Conservation (phyloP, 257 asterid genomes). For the Primulina huaijiensis region DNA sequence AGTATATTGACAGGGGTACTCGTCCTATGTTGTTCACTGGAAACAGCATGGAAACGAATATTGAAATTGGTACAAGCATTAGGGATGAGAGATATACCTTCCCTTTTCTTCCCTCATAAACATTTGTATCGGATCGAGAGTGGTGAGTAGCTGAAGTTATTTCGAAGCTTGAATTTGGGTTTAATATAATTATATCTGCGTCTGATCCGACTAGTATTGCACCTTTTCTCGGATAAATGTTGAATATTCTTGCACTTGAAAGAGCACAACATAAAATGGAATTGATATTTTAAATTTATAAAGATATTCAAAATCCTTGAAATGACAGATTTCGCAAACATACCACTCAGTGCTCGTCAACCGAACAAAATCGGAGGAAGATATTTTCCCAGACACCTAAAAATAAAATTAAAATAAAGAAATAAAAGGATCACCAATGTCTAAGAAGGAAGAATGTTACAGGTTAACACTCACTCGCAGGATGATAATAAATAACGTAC, state of each 20-base stretch:
- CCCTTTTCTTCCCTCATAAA: constrained; percentile 81
- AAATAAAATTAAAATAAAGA: constrained; percentile 20
- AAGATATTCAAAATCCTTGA: not conserved
- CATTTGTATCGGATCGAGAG: constrained; percentile 81
- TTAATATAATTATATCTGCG: constrained; percentile 85
- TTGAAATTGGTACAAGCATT: not conserved
- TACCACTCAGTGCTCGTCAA: constrained; percentile 94
- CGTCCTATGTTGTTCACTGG: not conserved
- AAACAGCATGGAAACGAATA: not conserved
- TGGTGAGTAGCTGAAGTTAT: constrained; percentile 79
- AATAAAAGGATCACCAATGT: not conserved
- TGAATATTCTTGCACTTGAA: constrained; percentile 86
- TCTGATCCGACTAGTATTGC: constrained; percentile 90
- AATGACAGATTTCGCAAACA: constrained; percentile 6
- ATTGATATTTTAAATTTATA: not conserved
- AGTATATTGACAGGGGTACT: not conserved
- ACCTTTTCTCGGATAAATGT: constrained; percentile 91
- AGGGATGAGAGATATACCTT: constrained; percentile 43
- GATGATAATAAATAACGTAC: constrained; percentile 43
- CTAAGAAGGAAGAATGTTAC: not conserved
- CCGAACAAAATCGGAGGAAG: constrained; percentile 77
- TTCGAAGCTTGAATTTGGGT: constrained; percentile 81
- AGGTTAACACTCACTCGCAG: constrained; percentile 1
- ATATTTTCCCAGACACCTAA: constrained; percentile 78
- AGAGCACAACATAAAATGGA: not conserved